Percentiles rank a stretch among this genome's conserved stretches.
Evolutionary conservation across 257 asterid genomes (phyloP).

Genomic region (Capsicum pubescens): DNA sequence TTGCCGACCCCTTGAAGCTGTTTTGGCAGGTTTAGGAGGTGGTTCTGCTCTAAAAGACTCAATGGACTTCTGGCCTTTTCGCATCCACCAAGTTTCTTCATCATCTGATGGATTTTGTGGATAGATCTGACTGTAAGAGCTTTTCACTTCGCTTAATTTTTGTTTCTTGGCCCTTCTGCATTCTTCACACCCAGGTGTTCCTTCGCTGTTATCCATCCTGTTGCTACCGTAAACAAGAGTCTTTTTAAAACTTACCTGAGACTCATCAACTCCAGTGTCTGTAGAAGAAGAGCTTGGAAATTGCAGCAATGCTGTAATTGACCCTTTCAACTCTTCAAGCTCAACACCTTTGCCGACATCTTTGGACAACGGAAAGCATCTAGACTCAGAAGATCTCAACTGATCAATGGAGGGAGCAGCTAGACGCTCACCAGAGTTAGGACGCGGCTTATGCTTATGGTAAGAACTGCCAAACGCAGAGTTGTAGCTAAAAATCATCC

Average conservation of each 20-base stretch:
- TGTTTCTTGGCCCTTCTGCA: slow-evolving; percentile 86
- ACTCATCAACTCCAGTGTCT: slow-evolving; percentile 61
- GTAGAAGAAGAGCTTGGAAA: slow-evolving; percentile 53
- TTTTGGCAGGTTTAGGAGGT: slow-evolving; percentile 90
- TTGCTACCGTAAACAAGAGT: slow-evolving; percentile 48
- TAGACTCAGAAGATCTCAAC: slow-evolving; percentile 52
- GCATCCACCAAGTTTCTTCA: slow-evolving; percentile 92
- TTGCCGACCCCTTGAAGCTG: slow-evolving; percentile 80
- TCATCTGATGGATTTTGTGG: slow-evolving; percentile 60
- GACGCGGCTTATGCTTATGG: slow-evolving; percentile 53
- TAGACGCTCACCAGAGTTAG: slow-evolving; percentile 47
- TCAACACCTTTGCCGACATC: slow-evolving; percentile 46
- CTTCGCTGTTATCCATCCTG: slow-evolving; percentile 64
- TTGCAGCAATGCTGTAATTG: slow-evolving; percentile 65
- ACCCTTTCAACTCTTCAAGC: slow-evolving; percentile 76
- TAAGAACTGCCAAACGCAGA: slow-evolving; percentile 39
- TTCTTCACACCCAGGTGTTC: slow-evolving; percentile 92
- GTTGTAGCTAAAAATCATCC: slow-evolving; percentile 56
- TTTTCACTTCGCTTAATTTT: slow-evolving; percentile 71
- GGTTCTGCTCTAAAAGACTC: slow-evolving; percentile 77
- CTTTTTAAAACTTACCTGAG: slow-evolving; percentile 58
- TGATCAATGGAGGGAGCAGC: slow-evolving; percentile 62
- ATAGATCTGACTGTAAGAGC: slow-evolving; percentile 51
- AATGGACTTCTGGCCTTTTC: slow-evolving; percentile 68
- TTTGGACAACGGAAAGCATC: slow-evolving; percentile 42